Conservation (phyloP, 176 grass and related monocot genomes). For the Musa itinerans region DNA sequence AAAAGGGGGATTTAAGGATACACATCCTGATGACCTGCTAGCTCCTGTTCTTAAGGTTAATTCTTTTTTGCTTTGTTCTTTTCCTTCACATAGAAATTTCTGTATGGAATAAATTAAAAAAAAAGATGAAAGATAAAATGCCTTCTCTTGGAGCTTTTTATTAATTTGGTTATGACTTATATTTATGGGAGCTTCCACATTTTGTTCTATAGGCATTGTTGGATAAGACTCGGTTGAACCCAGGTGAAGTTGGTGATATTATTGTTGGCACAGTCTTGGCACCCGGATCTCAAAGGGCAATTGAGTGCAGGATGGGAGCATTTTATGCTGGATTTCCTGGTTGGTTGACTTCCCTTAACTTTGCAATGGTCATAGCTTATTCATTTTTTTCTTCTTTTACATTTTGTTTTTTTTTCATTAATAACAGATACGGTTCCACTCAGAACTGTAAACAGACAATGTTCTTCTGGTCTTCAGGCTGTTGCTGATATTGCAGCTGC, state of each 20-base stretch:
- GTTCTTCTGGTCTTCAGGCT: conserved; percentile 94
- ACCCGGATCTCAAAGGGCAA: conserved; percentile 83
- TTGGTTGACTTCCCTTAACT: conserved; percentile 25
- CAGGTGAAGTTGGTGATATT: conserved; percentile 80
- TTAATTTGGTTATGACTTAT: not conserved
- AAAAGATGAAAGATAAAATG: not conserved
- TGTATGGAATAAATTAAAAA: not conserved
- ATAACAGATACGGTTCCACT: conserved; percentile 75
- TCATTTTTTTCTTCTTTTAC: not conserved
- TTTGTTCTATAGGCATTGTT: conserved; percentile 50
- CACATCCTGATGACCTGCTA: conserved; percentile 82
- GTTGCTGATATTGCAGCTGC: conserved; percentile 78
- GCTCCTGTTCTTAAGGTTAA: conserved; percentile 74
- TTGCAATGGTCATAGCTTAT: not conserved
- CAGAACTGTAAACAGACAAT: conserved; percentile 82
- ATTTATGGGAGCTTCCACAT: not conserved
- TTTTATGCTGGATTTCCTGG: conserved; percentile 91
- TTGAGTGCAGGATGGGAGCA: conserved; percentile 88
- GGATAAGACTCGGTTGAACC: conserved; percentile 67
- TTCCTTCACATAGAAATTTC: not conserved
- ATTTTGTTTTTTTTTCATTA: conserved; percentile 8
- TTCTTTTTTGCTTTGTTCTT: conserved; percentile 3
- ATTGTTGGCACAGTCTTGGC: conserved; percentile 97
- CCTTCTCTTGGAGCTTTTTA: too few relatives aligned
- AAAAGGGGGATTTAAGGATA: conserved; percentile 86